Percentiles rank a stretch among this genome's conserved stretches.
These are phyloP conservation scores for Pilaira anomala DNA, from an alignment of 192 early-diverging fungal species.

Conservation along the genomic window DNA sequence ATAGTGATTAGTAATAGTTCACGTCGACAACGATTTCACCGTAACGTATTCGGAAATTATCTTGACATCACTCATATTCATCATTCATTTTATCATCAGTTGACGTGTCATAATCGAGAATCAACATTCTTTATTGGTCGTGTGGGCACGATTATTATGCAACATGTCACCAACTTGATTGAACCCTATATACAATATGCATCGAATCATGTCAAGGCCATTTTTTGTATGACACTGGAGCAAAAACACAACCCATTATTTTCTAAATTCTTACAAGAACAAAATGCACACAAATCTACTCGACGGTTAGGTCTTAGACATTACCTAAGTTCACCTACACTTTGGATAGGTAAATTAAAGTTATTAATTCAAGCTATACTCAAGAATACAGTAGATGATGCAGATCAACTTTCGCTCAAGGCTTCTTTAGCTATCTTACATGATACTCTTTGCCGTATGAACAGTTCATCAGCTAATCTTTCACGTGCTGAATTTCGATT, in stretches of 20 bases:
- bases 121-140: neutral
- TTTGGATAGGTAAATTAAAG: constrained; percentile 21
- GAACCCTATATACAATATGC: constrained; percentile 20
- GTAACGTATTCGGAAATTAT: constrained; percentile 23
- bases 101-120: neutral
- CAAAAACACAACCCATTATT: constrained; percentile 3
- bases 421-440: constrained; percentile 4
- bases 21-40: constrained; percentile 11
- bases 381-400: constrained; percentile 11
- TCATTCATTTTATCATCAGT: constrained; percentile 3
- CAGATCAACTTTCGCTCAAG: neutral
- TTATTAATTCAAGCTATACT: constrained; percentile 18
- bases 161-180: constrained; percentile 3
- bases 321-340: constrained; percentile 15
- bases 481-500: neutral
- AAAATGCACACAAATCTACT: neutral
- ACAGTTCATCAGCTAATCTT: constrained; percentile 2
- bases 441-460: constrained; percentile 11
- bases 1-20: neutral
- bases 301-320: constrained; percentile 18
- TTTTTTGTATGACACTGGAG: constrained; percentile 15
- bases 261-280: neutral
- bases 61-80: constrained; percentile 10
- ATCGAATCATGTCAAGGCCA: constrained; percentile 2
- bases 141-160: neutral